A percentile compares a stretch with the other conserved stretches of the same genome.
Evolutionary conservation across 2,329 filamentous ascomycete species (phyloP).

Genomic region (Colletotrichum caudatum): DNA sequence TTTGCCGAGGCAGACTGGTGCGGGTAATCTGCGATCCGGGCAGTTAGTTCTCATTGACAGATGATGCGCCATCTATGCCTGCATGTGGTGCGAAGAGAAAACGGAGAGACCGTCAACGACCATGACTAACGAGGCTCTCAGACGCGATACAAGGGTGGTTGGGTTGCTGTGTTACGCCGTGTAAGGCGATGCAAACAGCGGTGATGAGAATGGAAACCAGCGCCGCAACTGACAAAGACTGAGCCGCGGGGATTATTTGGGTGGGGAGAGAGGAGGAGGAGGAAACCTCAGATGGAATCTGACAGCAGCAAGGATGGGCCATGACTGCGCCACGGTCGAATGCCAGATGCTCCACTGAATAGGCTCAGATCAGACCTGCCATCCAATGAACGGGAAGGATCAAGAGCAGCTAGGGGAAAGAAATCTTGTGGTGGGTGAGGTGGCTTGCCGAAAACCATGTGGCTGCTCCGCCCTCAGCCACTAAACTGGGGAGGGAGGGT

Average conservation of each 20-base stretch:
- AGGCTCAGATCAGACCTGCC: slow-evolving; percentile 6
- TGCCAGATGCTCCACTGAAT: background rate
- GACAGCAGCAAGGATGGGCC: background rate
- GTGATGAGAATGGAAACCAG: background rate
- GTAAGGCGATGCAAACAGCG: background rate
- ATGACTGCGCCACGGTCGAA: slow-evolving; percentile 20
- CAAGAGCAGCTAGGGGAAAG: background rate
- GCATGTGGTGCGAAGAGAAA: background rate
- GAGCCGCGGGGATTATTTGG: background rate
- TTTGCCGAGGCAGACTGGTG: slow-evolving; percentile 34
- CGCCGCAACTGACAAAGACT: background rate
- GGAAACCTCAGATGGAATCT: slow-evolving; percentile 6
- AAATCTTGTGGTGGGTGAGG: background rate
- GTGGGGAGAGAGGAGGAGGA: background rate
- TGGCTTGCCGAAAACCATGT: slow-evolving; percentile 16
- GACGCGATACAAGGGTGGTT: slow-evolving; percentile 10
- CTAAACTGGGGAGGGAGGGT: background rate
- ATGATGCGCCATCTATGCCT: slow-evolving; percentile 1
- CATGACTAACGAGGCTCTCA: background rate
- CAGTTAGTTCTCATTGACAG: background rate
- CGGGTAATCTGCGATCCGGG: slow-evolving; percentile 4
- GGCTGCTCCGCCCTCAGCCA: slow-evolving; percentile 30
- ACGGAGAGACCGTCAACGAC: slow-evolving; percentile 17
- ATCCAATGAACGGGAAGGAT: slow-evolving; percentile 7
- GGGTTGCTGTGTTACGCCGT: slow-evolving; percentile 37